Evolutionary conservation across 2,329 filamentous ascomycete genomes (phyloP), one percentile per base, ranked within the genome.

Genomic region (Fusarium pseudoanthophilum): DNA sequence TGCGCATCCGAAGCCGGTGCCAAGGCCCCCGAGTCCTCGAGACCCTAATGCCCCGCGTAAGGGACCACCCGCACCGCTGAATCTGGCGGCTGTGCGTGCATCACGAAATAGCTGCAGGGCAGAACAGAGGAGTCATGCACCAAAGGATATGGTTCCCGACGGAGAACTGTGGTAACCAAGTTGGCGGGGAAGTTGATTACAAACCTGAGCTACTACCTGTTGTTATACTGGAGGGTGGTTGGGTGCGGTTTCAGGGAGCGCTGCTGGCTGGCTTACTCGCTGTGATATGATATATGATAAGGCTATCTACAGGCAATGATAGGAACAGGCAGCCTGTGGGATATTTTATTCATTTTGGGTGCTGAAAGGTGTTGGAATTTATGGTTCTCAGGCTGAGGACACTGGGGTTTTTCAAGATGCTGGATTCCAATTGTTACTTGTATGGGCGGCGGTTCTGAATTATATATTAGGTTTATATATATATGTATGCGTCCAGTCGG

Each of bases 1-100:
- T 8, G 52, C 78, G 10, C 76, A 71, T 32, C 80, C 80, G 1
- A 78, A 74, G 43, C 78, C 79, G 28, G 37, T 58, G 36, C 61
- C 63, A 14, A 69, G 60, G 39, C 67, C 67, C 15, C 60, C 67
- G 37, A 74, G 63, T 28, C 71, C 67, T 20, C 59, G 57, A 26
- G 53, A 71, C 16, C 51, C 60, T 10, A 59, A 40, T n/a, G 56
- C 52, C 15, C 59, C 71, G 37, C 71, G 71, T 20, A 73, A 74
- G 51, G 71, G 71, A n/a, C 71, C 71, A 20, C 71, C 71, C 13
- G 52, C 58, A 20, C 67, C 71, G 21, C 53, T 73, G 36, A 69
- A 74, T 36, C 63, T 73, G 28, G 48, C 71, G n/a, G 58, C 53
- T 30, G 24, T 74, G 18, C 43, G 45, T 55, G 53, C 53, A 34